These are phyloP conservation scores for Schizopora paradoxa DNA, from an alignment of 1,284 basidiomycete species.

Conservation along the genomic window DNA sequence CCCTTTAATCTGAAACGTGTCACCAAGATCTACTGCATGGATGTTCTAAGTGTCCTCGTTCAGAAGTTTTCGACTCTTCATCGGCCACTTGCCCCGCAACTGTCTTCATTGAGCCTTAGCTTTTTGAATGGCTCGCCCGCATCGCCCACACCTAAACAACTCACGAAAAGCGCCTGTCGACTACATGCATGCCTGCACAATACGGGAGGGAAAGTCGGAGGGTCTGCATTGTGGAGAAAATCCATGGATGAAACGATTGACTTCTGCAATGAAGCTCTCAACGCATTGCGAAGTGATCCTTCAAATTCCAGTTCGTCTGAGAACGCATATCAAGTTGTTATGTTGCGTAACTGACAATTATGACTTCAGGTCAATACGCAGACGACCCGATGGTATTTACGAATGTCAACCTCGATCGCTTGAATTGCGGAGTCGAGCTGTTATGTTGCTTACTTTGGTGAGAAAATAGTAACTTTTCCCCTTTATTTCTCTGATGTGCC, in stretches of 20 bases:
- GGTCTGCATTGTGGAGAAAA: conserved; percentile 66
- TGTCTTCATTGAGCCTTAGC: conserved; percentile 49
- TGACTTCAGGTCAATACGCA: conserved; percentile 15
- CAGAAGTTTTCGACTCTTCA: conserved; percentile 61
- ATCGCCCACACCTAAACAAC: conserved; percentile 31
- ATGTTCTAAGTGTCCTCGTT: conserved; percentile 51
- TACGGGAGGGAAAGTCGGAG: conserved; percentile 73
- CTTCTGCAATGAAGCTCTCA: conserved; percentile 57
- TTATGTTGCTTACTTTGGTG: conserved; percentile 53
- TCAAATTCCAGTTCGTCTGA: conserved; percentile 9
- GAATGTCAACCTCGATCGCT: conserved; percentile 53
- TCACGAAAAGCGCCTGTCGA: conserved; percentile 46
- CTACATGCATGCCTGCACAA: conserved; percentile 59
- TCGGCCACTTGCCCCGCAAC: conserved; percentile 42
- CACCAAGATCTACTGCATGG: conserved; percentile 49
- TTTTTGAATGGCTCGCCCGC: conserved; percentile 51
- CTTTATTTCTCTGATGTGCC: conserved; percentile 10
- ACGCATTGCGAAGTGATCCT: conserved; percentile 43
- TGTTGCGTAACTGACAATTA: conserved; percentile 16
- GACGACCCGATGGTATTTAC: conserved; percentile 39
- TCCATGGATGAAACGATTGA: conserved; percentile 60
- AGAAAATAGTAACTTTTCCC: conserved; percentile 1
- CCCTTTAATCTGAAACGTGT: no score
- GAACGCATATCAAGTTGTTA: conserved; percentile 15
- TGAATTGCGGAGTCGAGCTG: conserved; percentile 48